These are phyloP conservation scores for Apiospora kogelbergensis DNA, from an alignment of 2,329 filamentous ascomycete species.

Conservation along the genomic window DNA sequence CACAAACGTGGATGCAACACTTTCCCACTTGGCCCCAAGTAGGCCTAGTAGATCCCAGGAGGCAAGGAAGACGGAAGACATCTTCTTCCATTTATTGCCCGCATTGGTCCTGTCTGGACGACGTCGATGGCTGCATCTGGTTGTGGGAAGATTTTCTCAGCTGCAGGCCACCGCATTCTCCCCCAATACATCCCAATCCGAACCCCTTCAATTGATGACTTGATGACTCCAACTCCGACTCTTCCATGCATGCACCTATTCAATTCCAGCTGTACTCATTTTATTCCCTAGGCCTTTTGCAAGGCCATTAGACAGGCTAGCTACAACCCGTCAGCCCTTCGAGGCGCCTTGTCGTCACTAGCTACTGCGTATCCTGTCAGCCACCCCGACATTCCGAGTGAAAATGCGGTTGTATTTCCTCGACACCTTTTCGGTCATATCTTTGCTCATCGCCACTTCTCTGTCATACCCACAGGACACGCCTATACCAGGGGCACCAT, in stretches of 20 bases:
- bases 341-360: not conserved
- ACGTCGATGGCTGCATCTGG: not conserved
- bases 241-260: not conserved
- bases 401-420: not conserved
- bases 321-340: not conserved
- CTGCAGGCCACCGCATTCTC: not conserved
- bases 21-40: not conserved
- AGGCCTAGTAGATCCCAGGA: not conserved
- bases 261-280: not conserved
- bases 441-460: not conserved
- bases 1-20: not conserved
- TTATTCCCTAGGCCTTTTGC: not conserved
- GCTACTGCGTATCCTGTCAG: not conserved
- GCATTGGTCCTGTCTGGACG: not conserved
- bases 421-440: not conserved
- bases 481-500: not conserved
- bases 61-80: not conserved
- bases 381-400: not conserved
- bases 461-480: not conserved
- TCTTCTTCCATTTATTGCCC: not conserved
- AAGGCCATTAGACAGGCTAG: not conserved
- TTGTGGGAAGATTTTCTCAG: not conserved
- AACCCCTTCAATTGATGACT: not conserved
- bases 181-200: not conserved
- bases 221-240: not conserved